Conservation (phyloP, 2,329 filamentous ascomycete species). For the Monilinia fructicola region DNA sequence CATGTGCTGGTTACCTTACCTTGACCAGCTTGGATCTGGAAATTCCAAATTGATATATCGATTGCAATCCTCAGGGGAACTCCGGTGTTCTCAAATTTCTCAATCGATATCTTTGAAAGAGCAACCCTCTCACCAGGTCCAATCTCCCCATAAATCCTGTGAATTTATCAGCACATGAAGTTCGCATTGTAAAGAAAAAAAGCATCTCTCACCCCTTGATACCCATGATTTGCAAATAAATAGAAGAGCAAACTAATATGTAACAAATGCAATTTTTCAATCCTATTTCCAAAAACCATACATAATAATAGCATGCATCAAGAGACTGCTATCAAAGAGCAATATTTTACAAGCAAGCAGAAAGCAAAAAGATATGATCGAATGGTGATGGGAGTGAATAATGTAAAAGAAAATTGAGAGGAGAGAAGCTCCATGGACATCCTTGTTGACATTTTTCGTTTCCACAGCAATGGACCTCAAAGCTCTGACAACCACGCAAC, state of each 20-base stretch:
- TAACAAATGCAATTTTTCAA: constrained; percentile 2
- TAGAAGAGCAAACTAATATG: constrained; percentile 2
- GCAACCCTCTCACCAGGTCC: constrained; percentile 77
- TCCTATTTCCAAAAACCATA: constrained; percentile 14
- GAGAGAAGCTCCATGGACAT: neutral
- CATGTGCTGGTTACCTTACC: constrained; percentile 45
- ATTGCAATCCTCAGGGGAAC: constrained; percentile 83
- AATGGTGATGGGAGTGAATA: constrained; percentile 3
- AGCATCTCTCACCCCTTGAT: constrained; percentile 56
- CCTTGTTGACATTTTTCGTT: constrained; percentile 17
- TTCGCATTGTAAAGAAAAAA: neutral
- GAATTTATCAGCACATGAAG: constrained; percentile 9
- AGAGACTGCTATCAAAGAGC: constrained; percentile 14
- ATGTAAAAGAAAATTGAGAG: constrained; percentile 1
- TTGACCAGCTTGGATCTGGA: constrained; percentile 82
- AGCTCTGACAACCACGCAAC: neutral
- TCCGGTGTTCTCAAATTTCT: constrained; percentile 68
- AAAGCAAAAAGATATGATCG: neutral
- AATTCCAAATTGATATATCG: constrained; percentile 96
- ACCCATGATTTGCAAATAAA: constrained; percentile 52
- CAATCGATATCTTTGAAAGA: constrained; percentile 76
- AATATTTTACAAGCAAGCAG: constrained; percentile 1
- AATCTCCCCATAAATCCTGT: constrained; percentile 86
- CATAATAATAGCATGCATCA: constrained; percentile 22
- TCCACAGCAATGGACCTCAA: constrained; percentile 13